A percentile compares a stretch with the other conserved stretches of the same genome.
Evolutionary conservation across 108 stramenopile genomes (phyloP).

Genomic region (Skeletonema menzelii): DNA sequence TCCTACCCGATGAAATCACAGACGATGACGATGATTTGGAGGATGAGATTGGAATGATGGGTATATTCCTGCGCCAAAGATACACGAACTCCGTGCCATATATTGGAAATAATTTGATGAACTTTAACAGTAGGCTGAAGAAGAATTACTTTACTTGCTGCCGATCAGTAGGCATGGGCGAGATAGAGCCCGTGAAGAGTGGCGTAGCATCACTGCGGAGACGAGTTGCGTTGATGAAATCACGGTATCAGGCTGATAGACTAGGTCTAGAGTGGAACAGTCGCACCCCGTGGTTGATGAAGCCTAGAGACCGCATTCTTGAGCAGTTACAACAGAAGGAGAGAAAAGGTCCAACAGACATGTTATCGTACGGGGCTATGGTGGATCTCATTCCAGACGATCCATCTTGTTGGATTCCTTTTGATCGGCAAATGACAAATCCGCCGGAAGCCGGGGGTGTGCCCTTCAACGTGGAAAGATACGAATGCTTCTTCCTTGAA

Average conservation of each 20-base stretch:
- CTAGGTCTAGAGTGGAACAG: slow-evolving; percentile 51
- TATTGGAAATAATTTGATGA: slow-evolving; percentile 72
- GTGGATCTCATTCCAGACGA: slow-evolving; percentile 73
- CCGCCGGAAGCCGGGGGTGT: slow-evolving; percentile 40
- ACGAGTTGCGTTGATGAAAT: slow-evolving; percentile 63
- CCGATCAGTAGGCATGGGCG: slow-evolving; percentile 31
- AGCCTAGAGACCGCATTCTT: slow-evolving; percentile 21
- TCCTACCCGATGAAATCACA: slow-evolving; percentile 67
- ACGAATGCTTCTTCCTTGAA: slow-evolving; percentile 45
- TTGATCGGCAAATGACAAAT: slow-evolving; percentile 52
- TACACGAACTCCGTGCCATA: slow-evolving; percentile 5
- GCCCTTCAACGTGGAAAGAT: slow-evolving; percentile 42
- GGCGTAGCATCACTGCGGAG: slow-evolving; percentile 44
- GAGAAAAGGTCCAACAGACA: background rate
- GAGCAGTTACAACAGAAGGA: background rate
- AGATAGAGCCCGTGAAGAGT: slow-evolving; percentile 60
- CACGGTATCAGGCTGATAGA: slow-evolving; percentile 68
- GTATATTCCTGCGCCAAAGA: slow-evolving; percentile 22
- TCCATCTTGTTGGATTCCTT: slow-evolving; percentile 79
- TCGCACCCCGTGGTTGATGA: slow-evolving; percentile 56
- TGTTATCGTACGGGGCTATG: slow-evolving; percentile 27
- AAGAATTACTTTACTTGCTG: slow-evolving; percentile 61
- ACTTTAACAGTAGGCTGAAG: slow-evolving; percentile 48
- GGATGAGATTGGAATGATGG: slow-evolving; percentile 14
- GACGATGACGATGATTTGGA: slow-evolving; percentile 26